phyloP scores from a whole-genome alignment of 345 rosid species.

The Sonneratia alba region DNA sequence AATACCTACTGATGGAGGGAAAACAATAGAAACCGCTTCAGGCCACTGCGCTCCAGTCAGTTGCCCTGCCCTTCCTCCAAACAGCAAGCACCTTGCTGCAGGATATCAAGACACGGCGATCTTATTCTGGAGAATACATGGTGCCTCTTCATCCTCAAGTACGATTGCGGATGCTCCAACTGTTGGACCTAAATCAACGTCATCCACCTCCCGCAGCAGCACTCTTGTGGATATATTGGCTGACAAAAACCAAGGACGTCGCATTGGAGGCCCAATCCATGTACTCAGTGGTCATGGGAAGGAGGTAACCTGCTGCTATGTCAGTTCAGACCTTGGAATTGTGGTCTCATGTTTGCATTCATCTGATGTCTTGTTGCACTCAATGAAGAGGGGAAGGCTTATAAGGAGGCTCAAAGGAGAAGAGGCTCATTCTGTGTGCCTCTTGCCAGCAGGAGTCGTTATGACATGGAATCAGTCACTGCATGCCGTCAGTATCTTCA shows the following conservation, averaged over 20 bases:
- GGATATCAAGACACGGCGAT: constrained; percentile 84
- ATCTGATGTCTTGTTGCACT: constrained; percentile 70
- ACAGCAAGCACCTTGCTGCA: constrained; percentile 72
- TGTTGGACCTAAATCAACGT: constrained; percentile 31
- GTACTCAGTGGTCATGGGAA: constrained; percentile 77
- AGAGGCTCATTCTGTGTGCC: constrained; percentile 68
- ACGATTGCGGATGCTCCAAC: constrained; percentile 42
- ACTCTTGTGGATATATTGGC: constrained; percentile 36
- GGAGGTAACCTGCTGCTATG: constrained; percentile 68
- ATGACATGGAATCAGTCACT: constrained; percentile 64
- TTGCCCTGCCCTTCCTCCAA: constrained; percentile 83
- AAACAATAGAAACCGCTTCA: constrained; percentile 71
- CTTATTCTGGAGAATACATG: constrained; percentile 82
- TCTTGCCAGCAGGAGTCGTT: constrained; percentile 72
- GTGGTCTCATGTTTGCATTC: constrained; percentile 65
- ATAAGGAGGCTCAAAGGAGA: constrained; percentile 71
- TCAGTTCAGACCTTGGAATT: constrained; percentile 81
- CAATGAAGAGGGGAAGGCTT: constrained; percentile 76
- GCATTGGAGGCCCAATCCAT: constrained; percentile 86
- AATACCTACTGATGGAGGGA: constrained; percentile 81
- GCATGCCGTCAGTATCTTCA: constrained; percentile 54
- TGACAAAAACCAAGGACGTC: constrained; percentile 47
- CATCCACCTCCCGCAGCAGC: constrained; percentile 25
- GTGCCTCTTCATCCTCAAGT: constrained; percentile 41
- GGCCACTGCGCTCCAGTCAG: constrained; percentile 97